Conservation (phyloP, 208 protist genomes). For the Angomonas ambiguus region DNA sequence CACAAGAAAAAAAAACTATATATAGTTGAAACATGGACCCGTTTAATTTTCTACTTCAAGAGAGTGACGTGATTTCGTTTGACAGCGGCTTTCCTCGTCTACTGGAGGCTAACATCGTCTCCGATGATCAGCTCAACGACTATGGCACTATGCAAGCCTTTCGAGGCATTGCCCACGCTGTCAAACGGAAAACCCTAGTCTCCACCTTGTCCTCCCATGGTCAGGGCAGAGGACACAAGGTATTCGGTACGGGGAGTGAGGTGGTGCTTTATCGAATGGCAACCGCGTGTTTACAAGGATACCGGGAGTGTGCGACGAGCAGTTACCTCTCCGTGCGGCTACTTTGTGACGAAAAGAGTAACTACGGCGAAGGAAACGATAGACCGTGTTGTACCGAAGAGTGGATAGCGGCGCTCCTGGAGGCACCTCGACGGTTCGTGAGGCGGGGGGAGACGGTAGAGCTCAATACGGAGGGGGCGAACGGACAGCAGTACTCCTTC, state of each 20-base stretch:
- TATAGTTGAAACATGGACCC: conserved; percentile 5
- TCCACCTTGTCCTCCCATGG: not conserved
- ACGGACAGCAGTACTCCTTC: conserved; percentile 1
- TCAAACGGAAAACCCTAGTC: conserved; percentile 13
- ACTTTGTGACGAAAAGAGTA: conserved; percentile 50
- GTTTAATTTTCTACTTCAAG: conserved; percentile 6
- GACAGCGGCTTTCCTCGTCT: conserved; percentile 62
- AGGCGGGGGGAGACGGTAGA: not conserved
- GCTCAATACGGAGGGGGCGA: not conserved
- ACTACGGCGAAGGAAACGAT: conserved; percentile 79
- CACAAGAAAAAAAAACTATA: conserved; percentile 9
- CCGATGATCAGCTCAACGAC: conserved; percentile 63
- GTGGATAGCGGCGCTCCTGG: conserved; percentile 54
- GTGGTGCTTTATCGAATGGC: conserved; percentile 49
- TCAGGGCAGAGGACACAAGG: not conserved
- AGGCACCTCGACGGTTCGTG: not conserved
- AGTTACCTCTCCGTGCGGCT: conserved; percentile 51
- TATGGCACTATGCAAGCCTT: conserved; percentile 69
- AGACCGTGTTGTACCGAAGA: conserved; percentile 60
- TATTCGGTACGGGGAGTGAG: conserved; percentile 29
- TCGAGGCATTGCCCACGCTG: conserved; percentile 51
- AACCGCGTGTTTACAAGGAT: not conserved
- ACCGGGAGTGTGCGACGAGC: not conserved
- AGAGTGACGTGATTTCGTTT: conserved; percentile 38
- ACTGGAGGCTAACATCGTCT: conserved; percentile 31